A percentile compares a stretch with the other conserved stretches of the same genome.
These are phyloP conservation scores for Kodamaea ohmeri DNA, from an alignment of 1,139 yeast genomes.

Conservation along the genomic window DNA sequence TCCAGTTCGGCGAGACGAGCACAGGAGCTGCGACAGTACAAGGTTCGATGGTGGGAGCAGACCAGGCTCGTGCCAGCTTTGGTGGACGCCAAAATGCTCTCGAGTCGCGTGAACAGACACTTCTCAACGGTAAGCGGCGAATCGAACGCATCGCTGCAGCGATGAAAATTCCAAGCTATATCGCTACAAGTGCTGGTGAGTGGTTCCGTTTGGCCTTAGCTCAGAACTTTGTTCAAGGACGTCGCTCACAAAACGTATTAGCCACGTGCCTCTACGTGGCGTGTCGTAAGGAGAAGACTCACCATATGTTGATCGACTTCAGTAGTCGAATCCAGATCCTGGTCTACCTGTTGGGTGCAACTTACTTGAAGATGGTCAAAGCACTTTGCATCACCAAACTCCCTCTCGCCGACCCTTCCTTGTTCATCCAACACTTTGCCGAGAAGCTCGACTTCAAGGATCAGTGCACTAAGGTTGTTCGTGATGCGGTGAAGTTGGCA, in stretches of 20 bases:
- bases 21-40: slow-evolving; percentile 95
- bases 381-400: slow-evolving; percentile 69
- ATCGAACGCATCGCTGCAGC: slow-evolving; percentile 79
- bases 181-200: slow-evolving; percentile 80
- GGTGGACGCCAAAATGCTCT: slow-evolving; percentile 65
- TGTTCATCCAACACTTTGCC: slow-evolving; percentile 91
- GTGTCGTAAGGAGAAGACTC: slow-evolving; percentile 86
- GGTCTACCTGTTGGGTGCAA: slow-evolving; percentile 93
- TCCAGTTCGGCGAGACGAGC: slow-evolving; percentile 87
- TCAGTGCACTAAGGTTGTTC: slow-evolving; percentile 68
- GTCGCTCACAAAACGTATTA: slow-evolving; percentile 89
- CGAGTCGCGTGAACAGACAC: slow-evolving; percentile 86
- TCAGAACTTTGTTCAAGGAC: slow-evolving; percentile 89
- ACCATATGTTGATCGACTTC: slow-evolving; percentile 94
- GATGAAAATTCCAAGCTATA: slow-evolving; percentile 75
- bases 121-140: slow-evolving; percentile 75
- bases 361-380: slow-evolving; percentile 87
- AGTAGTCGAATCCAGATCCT: slow-evolving; percentile 86
- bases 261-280: slow-evolving; percentile 95
- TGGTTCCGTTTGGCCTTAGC: slow-evolving; percentile 87
- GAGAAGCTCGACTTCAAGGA: slow-evolving; percentile 78
- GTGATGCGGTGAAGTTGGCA: slow-evolving; percentile 84
- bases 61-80: slow-evolving; percentile 73
- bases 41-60: slow-evolving; percentile 89
- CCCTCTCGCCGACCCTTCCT: slow-evolving; percentile 91